Percentiles rank a stretch among this genome's conserved stretches.
phyloP scores from a whole-genome alignment of 2,329 filamentous ascomycete genomes.

The Coniella vitis region DNA sequence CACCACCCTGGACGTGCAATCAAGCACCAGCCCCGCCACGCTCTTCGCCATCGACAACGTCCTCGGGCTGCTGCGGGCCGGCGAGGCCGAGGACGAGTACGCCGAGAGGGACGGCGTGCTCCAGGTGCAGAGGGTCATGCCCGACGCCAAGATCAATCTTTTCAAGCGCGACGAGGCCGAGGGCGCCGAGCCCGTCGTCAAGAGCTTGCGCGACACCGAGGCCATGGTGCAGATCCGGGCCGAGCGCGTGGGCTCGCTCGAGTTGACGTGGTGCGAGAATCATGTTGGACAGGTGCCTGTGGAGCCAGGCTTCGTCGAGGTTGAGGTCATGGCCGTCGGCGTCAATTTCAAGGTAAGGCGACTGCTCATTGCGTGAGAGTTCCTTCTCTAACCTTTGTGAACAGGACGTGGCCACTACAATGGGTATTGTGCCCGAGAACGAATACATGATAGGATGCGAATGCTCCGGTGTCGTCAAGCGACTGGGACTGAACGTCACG shows the following conservation, averaged over 20 bases:
- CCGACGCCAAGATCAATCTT: conserved; percentile 21
- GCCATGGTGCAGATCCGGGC: conserved; percentile 12
- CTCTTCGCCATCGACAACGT: not conserved
- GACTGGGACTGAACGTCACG: not conserved
- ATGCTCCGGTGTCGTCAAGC: not conserved
- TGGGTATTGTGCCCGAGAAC: conserved; percentile 20
- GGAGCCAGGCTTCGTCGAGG: conserved; percentile 23
- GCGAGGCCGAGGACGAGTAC: conserved; percentile 23
- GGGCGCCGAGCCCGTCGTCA: conserved; percentile 5
- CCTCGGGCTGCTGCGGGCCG: not conserved
- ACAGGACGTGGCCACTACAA: conserved; percentile 26
- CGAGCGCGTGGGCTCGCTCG: conserved; percentile 20
- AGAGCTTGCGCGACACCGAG: conserved; percentile 12
- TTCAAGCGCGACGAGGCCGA: conserved; percentile 11
- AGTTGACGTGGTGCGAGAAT: conserved; percentile 17
- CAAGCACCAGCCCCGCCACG: not conserved
- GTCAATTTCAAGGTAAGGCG: conserved; percentile 29
- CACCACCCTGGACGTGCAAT: no score
- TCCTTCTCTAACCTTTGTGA: not conserved
- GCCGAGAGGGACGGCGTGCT: conserved; percentile 24
- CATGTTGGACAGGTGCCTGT: not conserved
- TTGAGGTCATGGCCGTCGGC: conserved; percentile 27
- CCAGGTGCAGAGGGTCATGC: conserved; percentile 20
- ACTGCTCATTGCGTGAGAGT: not conserved
- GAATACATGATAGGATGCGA: conserved; percentile 14